Evolutionary conservation across 192 early-diverging fungal genomes (phyloP).

Genomic region (Mortierella hygrophila): DNA sequence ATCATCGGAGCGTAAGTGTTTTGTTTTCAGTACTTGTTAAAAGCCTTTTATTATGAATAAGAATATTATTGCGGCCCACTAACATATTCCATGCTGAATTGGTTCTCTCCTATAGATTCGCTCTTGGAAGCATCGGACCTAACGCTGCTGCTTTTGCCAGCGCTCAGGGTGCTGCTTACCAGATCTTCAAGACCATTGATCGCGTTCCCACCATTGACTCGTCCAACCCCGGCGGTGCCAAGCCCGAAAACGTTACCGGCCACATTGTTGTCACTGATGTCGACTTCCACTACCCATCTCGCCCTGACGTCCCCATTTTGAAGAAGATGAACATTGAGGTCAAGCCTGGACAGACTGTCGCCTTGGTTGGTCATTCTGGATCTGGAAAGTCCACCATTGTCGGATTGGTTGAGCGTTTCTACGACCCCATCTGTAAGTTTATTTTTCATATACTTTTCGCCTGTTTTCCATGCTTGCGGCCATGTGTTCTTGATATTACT

Average conservation of each 20-base stretch:
- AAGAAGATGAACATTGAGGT: slow-evolving; percentile 79
- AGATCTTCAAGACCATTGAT: slow-evolving; percentile 87
- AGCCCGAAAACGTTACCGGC: slow-evolving; percentile 70
- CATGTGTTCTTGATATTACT: background rate
- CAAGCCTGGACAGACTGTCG: slow-evolving; percentile 84
- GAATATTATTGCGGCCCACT: slow-evolving; percentile 13
- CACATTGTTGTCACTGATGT: slow-evolving; percentile 83
- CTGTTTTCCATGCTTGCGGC: slow-evolving; percentile 78
- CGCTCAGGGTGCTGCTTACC: slow-evolving; percentile 87
- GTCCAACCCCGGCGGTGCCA: slow-evolving; percentile 55
- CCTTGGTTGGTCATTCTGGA: slow-evolving; percentile 92
- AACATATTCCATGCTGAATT: slow-evolving; percentile 57
- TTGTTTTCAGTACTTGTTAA: background rate
- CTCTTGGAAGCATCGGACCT: slow-evolving; percentile 73
- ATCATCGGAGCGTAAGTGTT: slow-evolving; percentile 70
- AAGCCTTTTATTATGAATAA: background rate
- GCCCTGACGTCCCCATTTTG: slow-evolving; percentile 84
- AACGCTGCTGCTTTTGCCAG: slow-evolving; percentile 76
- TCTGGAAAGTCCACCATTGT: slow-evolving; percentile 84
- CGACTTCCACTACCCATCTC: slow-evolving; percentile 86
- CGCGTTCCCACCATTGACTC: slow-evolving; percentile 86
- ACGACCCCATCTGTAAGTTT: slow-evolving; percentile 72
- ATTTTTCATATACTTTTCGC: slow-evolving; percentile 60
- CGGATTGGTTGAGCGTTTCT: slow-evolving; percentile 82
- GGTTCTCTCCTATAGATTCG: slow-evolving; percentile 12